Evolutionary conservation across 2,329 filamentous ascomycete genomes (phyloP).

Genomic region (Diaporthe vexans): DNA sequence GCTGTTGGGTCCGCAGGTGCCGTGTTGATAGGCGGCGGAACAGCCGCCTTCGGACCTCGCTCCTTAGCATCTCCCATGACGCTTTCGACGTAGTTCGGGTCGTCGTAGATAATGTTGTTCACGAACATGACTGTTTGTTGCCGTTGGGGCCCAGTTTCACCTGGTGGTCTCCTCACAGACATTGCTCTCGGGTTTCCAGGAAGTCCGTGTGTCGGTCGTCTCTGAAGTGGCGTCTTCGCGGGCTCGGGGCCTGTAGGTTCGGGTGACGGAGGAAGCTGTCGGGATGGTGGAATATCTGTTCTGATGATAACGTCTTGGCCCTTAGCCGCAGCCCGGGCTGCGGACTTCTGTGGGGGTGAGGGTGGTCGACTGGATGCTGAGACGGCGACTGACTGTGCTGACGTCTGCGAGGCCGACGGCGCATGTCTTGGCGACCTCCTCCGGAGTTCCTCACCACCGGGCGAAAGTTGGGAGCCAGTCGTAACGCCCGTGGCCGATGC

Average conservation of each 20-base stretch:
- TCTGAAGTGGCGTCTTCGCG: slow-evolving; percentile 57
- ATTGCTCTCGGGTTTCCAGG: slow-evolving; percentile 62
- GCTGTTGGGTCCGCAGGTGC: neutral
- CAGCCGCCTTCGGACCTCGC: slow-evolving; percentile 46
- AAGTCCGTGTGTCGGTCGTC: slow-evolving; percentile 61
- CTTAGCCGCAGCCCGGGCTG: slow-evolving; percentile 29
- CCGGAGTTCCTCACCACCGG: slow-evolving; percentile 63
- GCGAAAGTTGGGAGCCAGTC: slow-evolving; percentile 65
- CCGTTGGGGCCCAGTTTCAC: slow-evolving; percentile 47
- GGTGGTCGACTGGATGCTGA: slow-evolving; percentile 8
- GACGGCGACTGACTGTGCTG: slow-evolving; percentile 7
- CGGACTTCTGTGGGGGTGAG: slow-evolving; percentile 29
- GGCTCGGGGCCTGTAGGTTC: slow-evolving; percentile 51
- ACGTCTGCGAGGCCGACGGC: slow-evolving; percentile 13
- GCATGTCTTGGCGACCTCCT: slow-evolving; percentile 64
- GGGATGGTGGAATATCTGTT: slow-evolving; percentile 50
- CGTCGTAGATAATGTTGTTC: slow-evolving; percentile 68
- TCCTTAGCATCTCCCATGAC: slow-evolving; percentile 62
- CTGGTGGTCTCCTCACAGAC: slow-evolving; percentile 49
- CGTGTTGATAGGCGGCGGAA: slow-evolving; percentile 33
- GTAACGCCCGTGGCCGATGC: slow-evolving; percentile 54
- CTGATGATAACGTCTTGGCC: slow-evolving; percentile 17
- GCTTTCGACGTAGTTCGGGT: slow-evolving; percentile 62
- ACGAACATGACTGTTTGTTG: slow-evolving; percentile 68
- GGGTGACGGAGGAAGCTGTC: slow-evolving; percentile 48